Evolutionary conservation across 257 asterid genomes (phyloP).

Genomic region (Capsicum baccatum): DNA sequence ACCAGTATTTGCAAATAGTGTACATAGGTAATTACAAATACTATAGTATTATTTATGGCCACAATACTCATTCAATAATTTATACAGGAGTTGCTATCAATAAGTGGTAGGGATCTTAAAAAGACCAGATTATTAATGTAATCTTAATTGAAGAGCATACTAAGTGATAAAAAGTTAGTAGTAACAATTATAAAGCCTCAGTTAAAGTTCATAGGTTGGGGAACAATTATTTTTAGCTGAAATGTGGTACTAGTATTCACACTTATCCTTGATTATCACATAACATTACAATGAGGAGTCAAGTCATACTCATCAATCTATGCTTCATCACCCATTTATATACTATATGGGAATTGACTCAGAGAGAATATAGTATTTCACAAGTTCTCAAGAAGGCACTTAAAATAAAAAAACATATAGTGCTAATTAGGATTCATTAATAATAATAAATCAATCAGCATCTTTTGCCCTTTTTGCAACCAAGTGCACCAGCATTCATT

Average conservation of each 20-base stretch:
- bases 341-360: neutral
- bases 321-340: neutral
- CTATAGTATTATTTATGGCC: neutral
- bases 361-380: conserved; percentile 24
- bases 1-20: neutral
- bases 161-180: neutral
- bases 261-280: conserved; percentile 19
- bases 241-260: conserved; percentile 16
- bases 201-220: neutral
- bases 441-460: conserved; percentile 44
- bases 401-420: neutral
- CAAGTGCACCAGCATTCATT: conserved; percentile 59
- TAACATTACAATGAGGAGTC: conserved; percentile 2
- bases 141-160: neutral
- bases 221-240: neutral
- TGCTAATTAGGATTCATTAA: neutral
- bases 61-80: neutral
- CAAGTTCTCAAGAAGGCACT: conserved; percentile 10
- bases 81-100: neutral
- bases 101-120: neutral
- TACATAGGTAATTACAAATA: neutral
- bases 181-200: neutral
- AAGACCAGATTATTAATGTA: neutral
- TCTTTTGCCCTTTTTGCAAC: conserved; percentile 62
- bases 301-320: neutral